phyloP scores from a whole-genome alignment of 495 filamentous ascomycete genomes.

The Hypoxylon lenormandii region DNA sequence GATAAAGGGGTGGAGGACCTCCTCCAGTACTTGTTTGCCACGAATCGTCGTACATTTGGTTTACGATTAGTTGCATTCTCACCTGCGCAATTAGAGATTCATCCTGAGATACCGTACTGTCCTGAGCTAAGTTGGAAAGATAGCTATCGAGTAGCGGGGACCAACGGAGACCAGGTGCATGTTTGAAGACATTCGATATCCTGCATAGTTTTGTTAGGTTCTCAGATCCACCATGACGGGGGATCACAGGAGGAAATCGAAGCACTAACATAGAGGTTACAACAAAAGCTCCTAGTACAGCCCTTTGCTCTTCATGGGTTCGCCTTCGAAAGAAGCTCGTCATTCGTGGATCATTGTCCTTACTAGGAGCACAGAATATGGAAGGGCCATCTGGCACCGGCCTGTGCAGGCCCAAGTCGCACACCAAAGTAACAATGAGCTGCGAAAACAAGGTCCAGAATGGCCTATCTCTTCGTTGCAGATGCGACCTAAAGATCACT shows the following conservation, averaged over 20 bases:
- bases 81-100: conserved; percentile 63
- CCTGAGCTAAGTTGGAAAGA: conserved; percentile 58
- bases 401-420: conserved; percentile 65
- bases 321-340: conserved; percentile 34
- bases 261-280: conserved; percentile 62
- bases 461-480: conserved; percentile 43
- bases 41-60: conserved; percentile 46
- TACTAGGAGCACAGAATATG: conserved; percentile 21
- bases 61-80: conserved; percentile 58
- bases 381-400: conserved; percentile 47
- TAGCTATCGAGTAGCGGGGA: conserved; percentile 66
- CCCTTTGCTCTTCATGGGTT: conserved; percentile 66
- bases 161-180: conserved; percentile 64
- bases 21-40: conserved; percentile 51
- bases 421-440: conserved; percentile 64
- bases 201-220: conserved; percentile 41
- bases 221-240: neutral
- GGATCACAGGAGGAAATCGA: neutral
- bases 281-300: conserved; percentile 66
- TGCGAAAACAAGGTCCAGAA: conserved; percentile 60
- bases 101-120: conserved; percentile 64
- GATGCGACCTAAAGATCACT: conserved; percentile 6
- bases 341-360: conserved; percentile 15
- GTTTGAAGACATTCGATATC: conserved; percentile 59
- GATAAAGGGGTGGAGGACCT: conserved; percentile 55